phyloP scores from a whole-genome alignment of 805 yeast genomes.

The Lipomyces starkeyi region DNA sequence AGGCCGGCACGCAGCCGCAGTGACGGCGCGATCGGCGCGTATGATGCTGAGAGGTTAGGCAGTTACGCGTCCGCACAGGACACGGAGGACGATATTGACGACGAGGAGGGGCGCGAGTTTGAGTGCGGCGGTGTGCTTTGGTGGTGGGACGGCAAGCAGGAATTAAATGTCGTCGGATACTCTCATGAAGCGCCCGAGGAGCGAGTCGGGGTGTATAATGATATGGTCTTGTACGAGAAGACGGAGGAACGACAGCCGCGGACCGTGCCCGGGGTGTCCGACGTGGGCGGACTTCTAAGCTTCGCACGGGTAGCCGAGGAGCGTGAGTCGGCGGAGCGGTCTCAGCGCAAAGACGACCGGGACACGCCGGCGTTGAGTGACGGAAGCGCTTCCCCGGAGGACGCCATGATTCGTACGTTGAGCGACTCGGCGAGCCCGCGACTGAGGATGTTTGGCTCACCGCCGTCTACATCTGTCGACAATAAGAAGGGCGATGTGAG shows the following conservation, averaged over 20 bases:
- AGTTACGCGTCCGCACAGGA: not conserved
- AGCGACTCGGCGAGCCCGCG: slow-evolving; percentile 11
- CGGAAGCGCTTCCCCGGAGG: slow-evolving; percentile 33
- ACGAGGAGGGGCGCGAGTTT: slow-evolving; percentile 43
- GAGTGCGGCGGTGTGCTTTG: slow-evolving; percentile 50
- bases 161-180: slow-evolving; percentile 42
- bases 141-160: slow-evolving; percentile 49
- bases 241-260: slow-evolving; percentile 15
- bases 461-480: not conserved
- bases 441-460: slow-evolving; percentile 12
- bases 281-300: slow-evolving; percentile 17
- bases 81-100: slow-evolving; percentile 15
- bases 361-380: slow-evolving; percentile 27
- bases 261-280: slow-evolving; percentile 13
- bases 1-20: not conserved
- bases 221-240: not conserved
- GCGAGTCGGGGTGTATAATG: not conserved
- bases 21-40: not conserved
- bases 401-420: slow-evolving; percentile 21
- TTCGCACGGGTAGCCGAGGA: slow-evolving; percentile 17
- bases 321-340: slow-evolving; percentile 8
- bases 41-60: not conserved
- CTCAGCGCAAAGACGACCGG: slow-evolving; percentile 2
- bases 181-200: not conserved
- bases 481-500: slow-evolving; percentile 6